Evolutionary conservation across 169 alveolate genomes (phyloP).

Genomic region (Besnoitia besnoiti): DNA sequence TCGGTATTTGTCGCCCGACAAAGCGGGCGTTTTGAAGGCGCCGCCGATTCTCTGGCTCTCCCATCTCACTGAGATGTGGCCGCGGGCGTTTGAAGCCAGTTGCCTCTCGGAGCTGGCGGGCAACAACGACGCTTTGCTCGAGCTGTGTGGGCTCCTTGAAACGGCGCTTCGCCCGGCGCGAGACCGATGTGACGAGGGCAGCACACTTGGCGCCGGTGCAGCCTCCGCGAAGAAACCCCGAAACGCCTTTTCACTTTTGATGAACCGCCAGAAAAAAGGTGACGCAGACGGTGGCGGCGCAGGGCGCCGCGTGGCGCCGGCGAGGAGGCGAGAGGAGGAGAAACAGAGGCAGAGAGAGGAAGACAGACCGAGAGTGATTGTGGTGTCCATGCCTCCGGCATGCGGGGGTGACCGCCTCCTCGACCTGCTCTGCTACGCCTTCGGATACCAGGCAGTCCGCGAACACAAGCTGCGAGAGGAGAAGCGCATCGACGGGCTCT

Average conservation of each 20-base stretch:
- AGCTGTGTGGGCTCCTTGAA: not conserved
- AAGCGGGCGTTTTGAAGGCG: not conserved
- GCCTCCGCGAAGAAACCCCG: too few relatives aligned
- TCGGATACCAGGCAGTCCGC: conserved; percentile 33
- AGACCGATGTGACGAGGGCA: too few relatives aligned
- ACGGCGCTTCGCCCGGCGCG: not conserved
- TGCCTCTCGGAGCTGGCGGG: conserved; percentile 29
- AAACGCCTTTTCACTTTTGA: not conserved
- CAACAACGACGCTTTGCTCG: not conserved
- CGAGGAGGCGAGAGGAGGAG: conserved; percentile 4
- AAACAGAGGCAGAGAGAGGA: not conserved
- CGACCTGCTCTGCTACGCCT: conserved; percentile 43
- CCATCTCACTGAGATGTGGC: conserved; percentile 31
- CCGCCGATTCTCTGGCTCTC: conserved; percentile 7
- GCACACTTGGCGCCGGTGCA: too few relatives aligned
- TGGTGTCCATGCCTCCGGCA: conserved; percentile 34
- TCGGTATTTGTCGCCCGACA: not conserved
- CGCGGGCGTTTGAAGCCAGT: not conserved
- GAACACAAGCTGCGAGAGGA: conserved; percentile 51
- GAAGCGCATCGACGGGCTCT: conserved; percentile 51
- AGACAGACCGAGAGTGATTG: conserved; percentile 2
- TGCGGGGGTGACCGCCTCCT: conserved; percentile 38
- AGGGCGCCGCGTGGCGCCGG: not conserved
- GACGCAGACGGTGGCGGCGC: not conserved
- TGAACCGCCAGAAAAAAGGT: not conserved